Base-by-base conservation (phyloP, 2,329 filamentous ascomycete genomes). In the Fusarium tjaetaba region DNA sequence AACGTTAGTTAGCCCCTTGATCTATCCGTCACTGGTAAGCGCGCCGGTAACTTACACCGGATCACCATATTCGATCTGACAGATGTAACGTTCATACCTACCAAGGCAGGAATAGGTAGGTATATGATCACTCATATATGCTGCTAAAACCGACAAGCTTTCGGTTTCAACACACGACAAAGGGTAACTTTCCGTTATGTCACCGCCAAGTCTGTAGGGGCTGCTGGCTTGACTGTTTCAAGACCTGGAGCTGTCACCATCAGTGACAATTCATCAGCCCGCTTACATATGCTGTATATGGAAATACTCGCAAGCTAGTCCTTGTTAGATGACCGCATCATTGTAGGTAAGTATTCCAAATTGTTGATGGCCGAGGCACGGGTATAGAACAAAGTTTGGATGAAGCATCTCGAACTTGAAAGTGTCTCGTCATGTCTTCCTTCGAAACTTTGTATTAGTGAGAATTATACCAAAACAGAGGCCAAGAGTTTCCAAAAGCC, bases 61-160 rank as follows among this genome's bases (percentile, higher is more conserved):
- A 71, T 63, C 58, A 49, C 65, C 51, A 49, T 56, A 36, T 72
- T 46, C 56, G 46, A 53, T 41, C 46, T 56, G 41, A 58, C 34
- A 39, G 30, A 68, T 73, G 58, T 43, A 68, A 71, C 58, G 36
- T 39, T 28, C 60, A 46, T 48, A 65, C 61, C 46, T 61, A 46
- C 16, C 36, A 18, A 38, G 42, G 62, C 48, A 59, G 51, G 48
- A 59, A 53, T 65, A 52, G 43, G 48, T 39, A 63, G 43, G 48
- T 42, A 63, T 52, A 60, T 30, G 30, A 60, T 57, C 30, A 36
- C 36, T 42, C n/a, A 32, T 52, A 49, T 70, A 57, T 53, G 30
- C 24, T 34, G 52, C 55, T 66, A 48, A 52, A 26, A 22, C 30
- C 39, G 38, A 59, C 45, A 61, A 73, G 42, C 60, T 55, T 64